These are phyloP conservation scores for Metschnikowia shivogae DNA, from an alignment of 805 yeast genomes.

Conservation along the genomic window DNA sequence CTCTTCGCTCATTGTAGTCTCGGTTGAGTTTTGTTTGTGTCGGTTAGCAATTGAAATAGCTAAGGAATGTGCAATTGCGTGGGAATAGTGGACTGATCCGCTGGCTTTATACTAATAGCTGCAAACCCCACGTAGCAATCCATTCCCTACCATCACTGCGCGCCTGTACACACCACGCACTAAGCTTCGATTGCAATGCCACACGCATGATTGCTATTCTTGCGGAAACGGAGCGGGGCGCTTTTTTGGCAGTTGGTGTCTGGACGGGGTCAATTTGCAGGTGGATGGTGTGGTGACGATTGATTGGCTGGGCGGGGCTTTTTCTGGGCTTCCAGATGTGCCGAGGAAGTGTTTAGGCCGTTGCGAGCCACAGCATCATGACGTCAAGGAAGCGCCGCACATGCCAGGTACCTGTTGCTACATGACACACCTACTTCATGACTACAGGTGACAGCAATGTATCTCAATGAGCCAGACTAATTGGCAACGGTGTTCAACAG, in stretches of 20 bases:
- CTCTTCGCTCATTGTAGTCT: conserved; percentile 10
- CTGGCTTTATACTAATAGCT: conserved; percentile 2
- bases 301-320: neutral
- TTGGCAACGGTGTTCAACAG: neutral
- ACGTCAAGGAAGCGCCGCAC: conserved; percentile 4
- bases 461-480: too few species aligned
- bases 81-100: neutral
- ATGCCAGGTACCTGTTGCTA: conserved; percentile 3
- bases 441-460: too few species aligned
- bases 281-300: too few species aligned
- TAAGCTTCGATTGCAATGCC: conserved; percentile 2
- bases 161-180: neutral
- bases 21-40: neutral
- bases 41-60: neutral
- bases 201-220: conserved; percentile 3
- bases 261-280: too few species aligned
- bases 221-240: neutral
- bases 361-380: conserved; percentile 1
- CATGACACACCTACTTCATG: neutral
- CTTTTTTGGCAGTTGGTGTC: neutral
- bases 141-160: neutral
- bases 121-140: conserved; percentile 7
- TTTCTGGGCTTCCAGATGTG: neutral
- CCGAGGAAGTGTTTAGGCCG: neutral
- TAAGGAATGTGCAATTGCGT: neutral